Conservation (phyloP, 2,329 filamentous ascomycete genomes). For the Colletotrichum sp. region DNA sequence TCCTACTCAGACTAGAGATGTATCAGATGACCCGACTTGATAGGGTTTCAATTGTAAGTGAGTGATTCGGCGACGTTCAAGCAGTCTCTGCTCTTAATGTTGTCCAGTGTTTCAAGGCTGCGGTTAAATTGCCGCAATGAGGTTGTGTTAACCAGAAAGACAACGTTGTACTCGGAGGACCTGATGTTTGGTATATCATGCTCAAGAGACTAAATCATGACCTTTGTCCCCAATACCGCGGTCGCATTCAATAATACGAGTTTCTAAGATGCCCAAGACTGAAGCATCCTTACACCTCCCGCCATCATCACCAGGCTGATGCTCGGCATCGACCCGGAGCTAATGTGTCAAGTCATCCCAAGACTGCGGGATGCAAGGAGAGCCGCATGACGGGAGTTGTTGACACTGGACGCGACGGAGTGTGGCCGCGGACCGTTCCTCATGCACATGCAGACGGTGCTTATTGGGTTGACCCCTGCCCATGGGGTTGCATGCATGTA, state of each 20-base stretch:
- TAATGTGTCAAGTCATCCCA: neutral
- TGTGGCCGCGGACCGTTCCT: slow-evolving; percentile 15
- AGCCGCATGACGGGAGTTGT: neutral
- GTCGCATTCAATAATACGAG: neutral
- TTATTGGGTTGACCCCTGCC: slow-evolving; percentile 9
- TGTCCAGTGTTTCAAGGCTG: too few species aligned
- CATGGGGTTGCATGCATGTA: slow-evolving; percentile 3
- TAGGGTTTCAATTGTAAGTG: too few species aligned
- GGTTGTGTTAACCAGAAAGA: neutral
- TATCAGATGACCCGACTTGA: too few species aligned
- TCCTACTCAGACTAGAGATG: too few species aligned
- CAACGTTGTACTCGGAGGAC: too few species aligned
- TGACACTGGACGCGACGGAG: slow-evolving; percentile 1
- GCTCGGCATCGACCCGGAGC: neutral
- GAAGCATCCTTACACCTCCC: neutral
- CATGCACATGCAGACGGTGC: slow-evolving; percentile 17
- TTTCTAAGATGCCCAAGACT: neutral
- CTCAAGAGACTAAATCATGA: neutral
- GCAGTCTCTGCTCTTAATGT: too few species aligned
- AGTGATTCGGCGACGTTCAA: too few species aligned
- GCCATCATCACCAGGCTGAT: neutral
- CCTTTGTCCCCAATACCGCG: neutral
- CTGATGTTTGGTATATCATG: neutral
- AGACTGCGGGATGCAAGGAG: neutral
- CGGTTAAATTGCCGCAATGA: neutral